phyloP scores from a whole-genome alignment of 495 filamentous ascomycete species.

The Haplographium delicatum region DNA sequence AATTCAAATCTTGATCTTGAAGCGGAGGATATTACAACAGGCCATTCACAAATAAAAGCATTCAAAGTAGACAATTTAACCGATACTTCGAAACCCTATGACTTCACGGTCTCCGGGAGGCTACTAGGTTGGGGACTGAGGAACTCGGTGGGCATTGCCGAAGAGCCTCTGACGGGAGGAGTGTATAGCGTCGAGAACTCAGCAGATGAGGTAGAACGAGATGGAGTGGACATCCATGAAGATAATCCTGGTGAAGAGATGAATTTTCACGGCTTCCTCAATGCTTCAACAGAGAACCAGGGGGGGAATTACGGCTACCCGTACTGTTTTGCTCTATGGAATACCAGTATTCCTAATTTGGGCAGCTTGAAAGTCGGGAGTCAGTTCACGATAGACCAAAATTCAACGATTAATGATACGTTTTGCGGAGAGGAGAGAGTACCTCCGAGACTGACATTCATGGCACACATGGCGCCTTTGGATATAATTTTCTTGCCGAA shows the following conservation, averaged over 20 bases:
- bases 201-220: conserved; percentile 55
- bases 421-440: conserved; percentile 35
- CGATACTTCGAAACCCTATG: conserved; percentile 24
- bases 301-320: conserved; percentile 64
- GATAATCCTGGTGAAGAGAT: conserved; percentile 73
- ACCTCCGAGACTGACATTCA: conserved; percentile 49
- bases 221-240: conserved; percentile 55
- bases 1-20: conserved; percentile 52
- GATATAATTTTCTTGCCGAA: conserved; percentile 49
- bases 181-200: conserved; percentile 72
- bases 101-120: conserved; percentile 45
- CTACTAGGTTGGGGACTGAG: conserved; percentile 67
- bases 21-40: conserved; percentile 40
- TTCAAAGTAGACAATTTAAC: conserved; percentile 48
- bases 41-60: conserved; percentile 59
- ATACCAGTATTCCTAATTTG: conserved; percentile 41
- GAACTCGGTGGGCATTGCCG: conserved; percentile 63
- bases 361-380: conserved; percentile 39
- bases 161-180: conserved; percentile 46
- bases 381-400: conserved; percentile 45
- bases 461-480: conserved; percentile 56
- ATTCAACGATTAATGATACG: conserved; percentile 40
- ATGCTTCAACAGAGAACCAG: conserved; percentile 32
- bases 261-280: conserved; percentile 63
- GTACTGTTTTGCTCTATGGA: conserved; percentile 60